A percentile compares a stretch with the other conserved stretches of the same genome.
Evolutionary conservation across 169 alveolate genomes (phyloP).

Genomic region (Cryptosporidium sp.): DNA sequence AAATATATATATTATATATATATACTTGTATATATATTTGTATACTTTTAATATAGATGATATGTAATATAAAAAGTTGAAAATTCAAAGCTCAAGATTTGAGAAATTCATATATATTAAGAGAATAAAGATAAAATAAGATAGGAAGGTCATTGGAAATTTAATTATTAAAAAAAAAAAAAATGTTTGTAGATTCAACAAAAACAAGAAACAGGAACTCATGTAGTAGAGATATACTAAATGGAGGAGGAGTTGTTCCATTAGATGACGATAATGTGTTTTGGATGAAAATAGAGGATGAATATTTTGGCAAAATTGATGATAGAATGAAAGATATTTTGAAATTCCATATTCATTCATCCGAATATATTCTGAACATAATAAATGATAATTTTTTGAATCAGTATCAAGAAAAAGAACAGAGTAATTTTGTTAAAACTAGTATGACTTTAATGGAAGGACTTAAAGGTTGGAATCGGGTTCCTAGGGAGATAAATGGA

Average conservation of each 20-base stretch:
- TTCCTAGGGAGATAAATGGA: background rate
- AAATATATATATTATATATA: no score
- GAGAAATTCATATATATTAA: background rate
- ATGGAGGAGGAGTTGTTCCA: background rate
- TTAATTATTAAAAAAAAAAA: background rate
- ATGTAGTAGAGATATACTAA: background rate
- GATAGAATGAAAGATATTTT: slow-evolving; percentile 32
- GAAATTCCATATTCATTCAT: slow-evolving; percentile 65
- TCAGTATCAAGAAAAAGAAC: background rate
- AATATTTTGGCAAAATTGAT: slow-evolving; percentile 48
- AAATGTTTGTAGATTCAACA: background rate
- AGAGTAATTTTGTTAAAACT: background rate
- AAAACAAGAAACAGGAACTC: slow-evolving; percentile 8
- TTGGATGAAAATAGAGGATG: slow-evolving; percentile 68
- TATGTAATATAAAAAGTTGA: background rate
- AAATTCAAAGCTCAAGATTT: background rate
- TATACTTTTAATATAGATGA: background rate
- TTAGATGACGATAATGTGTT: slow-evolving; percentile 38
- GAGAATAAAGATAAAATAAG: background rate
- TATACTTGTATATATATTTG: background rate
- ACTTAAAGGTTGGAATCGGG: slow-evolving; percentile 37
- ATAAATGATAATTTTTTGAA: background rate
- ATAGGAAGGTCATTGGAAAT: background rate
- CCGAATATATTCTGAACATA: slow-evolving; percentile 34
- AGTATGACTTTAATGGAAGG: slow-evolving; percentile 20